Conservation (phyloP, 148 eudicot genomes). For the Camellia japonica region DNA sequence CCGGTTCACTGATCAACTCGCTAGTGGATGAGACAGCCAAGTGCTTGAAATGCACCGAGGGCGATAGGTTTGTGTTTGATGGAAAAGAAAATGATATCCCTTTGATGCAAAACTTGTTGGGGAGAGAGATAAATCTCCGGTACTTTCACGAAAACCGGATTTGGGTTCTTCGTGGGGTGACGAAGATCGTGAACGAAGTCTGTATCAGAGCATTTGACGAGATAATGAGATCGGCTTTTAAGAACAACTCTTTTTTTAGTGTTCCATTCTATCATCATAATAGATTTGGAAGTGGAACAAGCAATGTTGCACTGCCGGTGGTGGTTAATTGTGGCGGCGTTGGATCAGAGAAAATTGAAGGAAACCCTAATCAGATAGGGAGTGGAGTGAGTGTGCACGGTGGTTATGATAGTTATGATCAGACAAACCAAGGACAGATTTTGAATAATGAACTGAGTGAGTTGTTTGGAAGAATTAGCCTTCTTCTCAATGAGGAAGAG, state of each 20-base stretch:
- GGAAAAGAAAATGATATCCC: not conserved
- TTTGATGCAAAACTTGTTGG: constrained; percentile 5
- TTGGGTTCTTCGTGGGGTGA: constrained; percentile 15
- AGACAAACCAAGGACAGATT: not conserved
- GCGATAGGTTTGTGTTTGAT: not conserved
- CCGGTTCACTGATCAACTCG: not conserved
- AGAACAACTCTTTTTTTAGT: not conserved
- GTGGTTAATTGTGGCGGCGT: not conserved
- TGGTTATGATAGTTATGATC: not conserved
- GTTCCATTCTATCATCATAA: no score
- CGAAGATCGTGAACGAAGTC: constrained; percentile 13
- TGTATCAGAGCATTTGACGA: constrained; percentile 28
- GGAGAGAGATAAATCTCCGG: not conserved
- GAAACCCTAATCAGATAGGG: no score
- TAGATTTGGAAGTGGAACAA: not conserved
- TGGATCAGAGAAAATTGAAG: not conserved
- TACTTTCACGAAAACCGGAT: constrained; percentile 20
- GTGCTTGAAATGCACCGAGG: constrained; percentile 17
- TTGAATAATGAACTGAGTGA: not conserved
- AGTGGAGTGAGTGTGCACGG: not conserved
- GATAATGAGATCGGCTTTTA: not conserved
- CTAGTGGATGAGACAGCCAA: constrained; percentile 16
- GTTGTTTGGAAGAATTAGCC: not conserved
- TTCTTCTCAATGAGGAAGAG: not conserved
- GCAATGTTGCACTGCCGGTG: not conserved